These are phyloP conservation scores for Flaveria floridana DNA, from an alignment of 140 eudicot genomes.

Conservation along the genomic window DNA sequence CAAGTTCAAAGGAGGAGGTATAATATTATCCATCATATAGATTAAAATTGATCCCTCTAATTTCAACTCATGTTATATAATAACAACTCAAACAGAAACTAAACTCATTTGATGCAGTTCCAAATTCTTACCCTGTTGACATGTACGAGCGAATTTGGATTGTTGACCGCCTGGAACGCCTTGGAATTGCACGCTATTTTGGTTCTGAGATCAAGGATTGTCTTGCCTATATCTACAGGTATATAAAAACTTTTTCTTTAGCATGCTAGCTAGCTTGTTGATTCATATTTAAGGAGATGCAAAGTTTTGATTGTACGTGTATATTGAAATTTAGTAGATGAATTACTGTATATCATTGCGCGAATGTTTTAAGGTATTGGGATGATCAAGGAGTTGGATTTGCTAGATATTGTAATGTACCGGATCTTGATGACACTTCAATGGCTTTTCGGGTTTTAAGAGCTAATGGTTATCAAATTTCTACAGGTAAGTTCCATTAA, in stretches of 20 bases:
- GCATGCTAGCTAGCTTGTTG: no score
- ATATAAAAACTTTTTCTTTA: neutral
- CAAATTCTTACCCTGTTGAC: conserved; percentile 18
- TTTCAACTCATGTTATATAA: conserved; percentile 5
- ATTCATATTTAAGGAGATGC: no score
- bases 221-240: conserved; percentile 19
- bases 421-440: conserved; percentile 51
- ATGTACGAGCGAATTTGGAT: conserved; percentile 20
- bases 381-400: conserved; percentile 44
- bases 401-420: conserved; percentile 35
- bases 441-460: conserved; percentile 54
- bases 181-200: conserved; percentile 24
- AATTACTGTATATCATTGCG: neutral
- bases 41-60: neutral
- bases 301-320: no score
- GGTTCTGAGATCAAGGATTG: conserved; percentile 26
- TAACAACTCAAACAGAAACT: neutral
- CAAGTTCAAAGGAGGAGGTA: conserved; percentile 30
- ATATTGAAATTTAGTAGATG: neutral
- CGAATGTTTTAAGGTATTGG: conserved; percentile 37
- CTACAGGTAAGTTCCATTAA: conserved; percentile 30
- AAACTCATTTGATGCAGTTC: conserved; percentile 7
- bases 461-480: conserved; percentile 40
- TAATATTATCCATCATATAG: neutral
- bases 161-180: conserved; percentile 24